These are phyloP conservation scores for Mortierella sp. DNA, from an alignment of 371 early-diverging fungal genomes.

Conservation along the genomic window DNA sequence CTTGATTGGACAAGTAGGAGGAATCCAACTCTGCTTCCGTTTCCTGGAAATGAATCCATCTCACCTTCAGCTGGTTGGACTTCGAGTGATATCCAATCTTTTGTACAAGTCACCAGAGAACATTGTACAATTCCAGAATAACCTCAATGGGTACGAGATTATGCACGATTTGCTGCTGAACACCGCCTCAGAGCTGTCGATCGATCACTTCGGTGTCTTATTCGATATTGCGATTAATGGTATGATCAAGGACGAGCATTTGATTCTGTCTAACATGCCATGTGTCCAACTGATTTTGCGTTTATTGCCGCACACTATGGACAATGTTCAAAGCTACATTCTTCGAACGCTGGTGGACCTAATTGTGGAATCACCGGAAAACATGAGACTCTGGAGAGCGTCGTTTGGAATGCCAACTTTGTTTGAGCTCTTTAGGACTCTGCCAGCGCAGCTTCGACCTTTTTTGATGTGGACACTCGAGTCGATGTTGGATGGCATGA, in stretches of 20 bases:
- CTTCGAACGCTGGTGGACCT: slow-evolving; percentile 56
- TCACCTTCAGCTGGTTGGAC: slow-evolving; percentile 57
- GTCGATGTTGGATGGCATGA: slow-evolving; percentile 58
- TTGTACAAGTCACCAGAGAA: slow-evolving; percentile 59
- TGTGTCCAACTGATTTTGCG: slow-evolving; percentile 55
- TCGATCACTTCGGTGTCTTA: slow-evolving; percentile 57
- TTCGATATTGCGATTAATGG: slow-evolving; percentile 60
- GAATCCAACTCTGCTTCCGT: slow-evolving; percentile 57
- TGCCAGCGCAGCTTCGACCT: slow-evolving; percentile 52
- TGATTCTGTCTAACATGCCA: slow-evolving; percentile 53
- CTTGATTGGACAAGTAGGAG: slow-evolving; percentile 55
- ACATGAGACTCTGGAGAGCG: slow-evolving; percentile 55
- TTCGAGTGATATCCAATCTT: slow-evolving; percentile 57
- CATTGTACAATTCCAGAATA: slow-evolving; percentile 54
- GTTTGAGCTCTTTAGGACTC: slow-evolving; percentile 51
- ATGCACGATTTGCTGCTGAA: slow-evolving; percentile 42
- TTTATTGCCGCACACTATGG: slow-evolving; percentile 39
- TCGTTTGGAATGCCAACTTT: slow-evolving; percentile 52
- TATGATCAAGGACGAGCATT: slow-evolving; percentile 55
- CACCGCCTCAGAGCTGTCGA: slow-evolving; percentile 39
- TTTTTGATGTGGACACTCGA: slow-evolving; percentile 59
- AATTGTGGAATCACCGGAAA: slow-evolving; percentile 57
- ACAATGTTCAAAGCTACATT: slow-evolving; percentile 56
- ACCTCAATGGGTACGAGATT: slow-evolving; percentile 54
- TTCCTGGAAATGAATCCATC: slow-evolving; percentile 55